Base-by-base conservation (phyloP, 2,329 filamentous ascomycete species). In the Alternaria rosae region DNA sequence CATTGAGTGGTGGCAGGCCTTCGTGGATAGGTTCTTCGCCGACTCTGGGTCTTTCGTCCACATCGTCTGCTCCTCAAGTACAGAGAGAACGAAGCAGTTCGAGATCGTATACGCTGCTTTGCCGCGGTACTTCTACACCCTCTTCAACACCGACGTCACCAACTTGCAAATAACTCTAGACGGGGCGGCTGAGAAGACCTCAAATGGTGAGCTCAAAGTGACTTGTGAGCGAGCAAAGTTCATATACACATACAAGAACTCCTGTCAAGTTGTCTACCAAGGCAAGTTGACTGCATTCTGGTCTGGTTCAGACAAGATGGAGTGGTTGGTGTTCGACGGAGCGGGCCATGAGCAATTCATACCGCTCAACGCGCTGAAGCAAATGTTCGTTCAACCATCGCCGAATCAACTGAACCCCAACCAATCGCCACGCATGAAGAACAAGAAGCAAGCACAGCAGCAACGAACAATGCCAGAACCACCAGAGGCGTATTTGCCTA, bases 81-180 rank as follows among this genome's bases (percentile, higher is more conserved):
- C 81, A 59, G 87, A 89, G 45, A 84, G 83, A 17, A 86, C 90
- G 57, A 97, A 96, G 82, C 88, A 91, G 72, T 97, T 94, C 72
- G 94, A 97, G 76, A 93, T 98, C 51, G 87, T 90, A 3, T 92
- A 88, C 61, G 88, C 93, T 4, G 92, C 92, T 1, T 84, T 99
- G 47, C 88, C 94, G 32, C 89, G 94, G 72, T 98, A 95, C 79
- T 97, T 97, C 77, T 89, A 91, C 71, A 94, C 92, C 0, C 91
- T 97, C 72, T 97, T 95, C 76, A 90, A 91, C 59, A 94, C 92
- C 63, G 94, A 78, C 13, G 89, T 97, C 57, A 91, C 88, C 70
- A 92, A 89, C 57, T 92, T 98, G 70, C 93, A 97, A 77, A 86
- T 98, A 76, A 88, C 93, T 21, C 86, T 97, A 71, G 93, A 97